Percentiles rank a stretch among this genome's conserved stretches.
Conservation (phyloP, 2,329 filamentous ascomycete genomes). For the Triangularia verruculosa region DNA sequence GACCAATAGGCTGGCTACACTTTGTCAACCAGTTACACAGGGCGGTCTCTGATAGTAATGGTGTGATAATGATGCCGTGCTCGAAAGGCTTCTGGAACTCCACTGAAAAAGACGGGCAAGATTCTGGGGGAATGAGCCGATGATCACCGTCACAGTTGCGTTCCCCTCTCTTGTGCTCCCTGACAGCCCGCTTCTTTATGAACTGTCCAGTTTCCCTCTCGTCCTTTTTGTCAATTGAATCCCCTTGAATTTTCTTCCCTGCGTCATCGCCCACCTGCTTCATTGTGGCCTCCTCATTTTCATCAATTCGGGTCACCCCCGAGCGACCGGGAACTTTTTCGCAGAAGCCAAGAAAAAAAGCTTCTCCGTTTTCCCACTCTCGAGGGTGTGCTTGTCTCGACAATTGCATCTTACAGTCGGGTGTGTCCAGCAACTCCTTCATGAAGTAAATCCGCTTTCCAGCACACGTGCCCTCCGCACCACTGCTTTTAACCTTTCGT, state of each 20-base stretch:
- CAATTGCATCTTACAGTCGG: conserved; percentile 14
- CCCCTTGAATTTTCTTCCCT: neutral
- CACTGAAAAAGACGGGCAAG: conserved; percentile 17
- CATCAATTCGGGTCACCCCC: conserved; percentile 13
- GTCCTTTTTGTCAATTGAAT: neutral
- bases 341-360: conserved; percentile 18
- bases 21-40: conserved; percentile 5
- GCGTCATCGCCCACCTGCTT: neutral
- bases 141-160: conserved; percentile 28
- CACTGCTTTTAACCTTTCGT: neutral
- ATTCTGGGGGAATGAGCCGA: conserved; percentile 20
- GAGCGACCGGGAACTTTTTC: conserved; percentile 16
- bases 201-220: neutral
- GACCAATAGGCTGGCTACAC: neutral
- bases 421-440: conserved; percentile 19
- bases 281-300: neutral
- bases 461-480: conserved; percentile 14
- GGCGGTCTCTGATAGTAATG: conserved; percentile 7
- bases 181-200: neutral
- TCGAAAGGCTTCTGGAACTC: conserved; percentile 14
- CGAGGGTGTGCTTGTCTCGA: conserved; percentile 14
- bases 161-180: conserved; percentile 9
- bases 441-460: conserved; percentile 25
- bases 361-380: conserved; percentile 11
- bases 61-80: conserved; percentile 20